Evolutionary conservation across 805 yeast species (phyloP).

Genomic region (Tetrapisispora taiwanensis): DNA sequence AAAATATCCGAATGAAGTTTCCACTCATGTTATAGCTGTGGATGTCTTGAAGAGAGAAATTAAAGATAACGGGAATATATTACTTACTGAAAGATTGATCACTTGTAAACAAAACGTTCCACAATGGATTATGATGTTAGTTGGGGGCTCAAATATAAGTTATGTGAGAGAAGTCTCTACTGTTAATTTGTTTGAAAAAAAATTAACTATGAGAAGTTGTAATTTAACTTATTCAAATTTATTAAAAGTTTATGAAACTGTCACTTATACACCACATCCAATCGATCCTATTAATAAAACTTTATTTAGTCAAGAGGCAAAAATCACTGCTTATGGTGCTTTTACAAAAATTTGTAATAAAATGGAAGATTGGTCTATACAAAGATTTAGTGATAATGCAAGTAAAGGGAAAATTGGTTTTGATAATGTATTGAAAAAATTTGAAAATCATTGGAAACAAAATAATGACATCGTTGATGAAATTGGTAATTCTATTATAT

Average conservation of each 20-base stretch:
- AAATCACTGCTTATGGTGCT: constrained; percentile 75
- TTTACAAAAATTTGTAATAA: constrained; percentile 63
- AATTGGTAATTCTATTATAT: constrained; percentile 16
- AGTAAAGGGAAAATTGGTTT: constrained; percentile 72
- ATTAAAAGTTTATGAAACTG: constrained; percentile 76
- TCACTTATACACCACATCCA: constrained; percentile 65
- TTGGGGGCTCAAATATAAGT: constrained; percentile 66
- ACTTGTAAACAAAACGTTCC: constrained; percentile 87
- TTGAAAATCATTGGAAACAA: constrained; percentile 29
- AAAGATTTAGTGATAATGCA: constrained; percentile 84
- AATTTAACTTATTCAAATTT: constrained; percentile 74
- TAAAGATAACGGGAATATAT: constrained; percentile 39
- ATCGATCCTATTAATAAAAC: constrained; percentile 43
- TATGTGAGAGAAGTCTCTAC: constrained; percentile 84
- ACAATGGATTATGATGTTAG: constrained; percentile 66
- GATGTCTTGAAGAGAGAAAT: constrained; percentile 74
- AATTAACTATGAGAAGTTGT: constrained; percentile 71
- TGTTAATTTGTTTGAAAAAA: constrained; percentile 56
- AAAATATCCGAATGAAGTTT: constrained; percentile 89
- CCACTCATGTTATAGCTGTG: constrained; percentile 89
- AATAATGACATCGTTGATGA: constrained; percentile 23
- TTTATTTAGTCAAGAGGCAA: constrained; percentile 69
- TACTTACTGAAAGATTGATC: constrained; percentile 77
- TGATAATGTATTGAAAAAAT: constrained; percentile 58
- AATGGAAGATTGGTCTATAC: constrained; percentile 86